These are phyloP conservation scores for Acanthamoeba rhysodes DNA, from an alignment of 208 protist species.

Conservation along the genomic window DNA sequence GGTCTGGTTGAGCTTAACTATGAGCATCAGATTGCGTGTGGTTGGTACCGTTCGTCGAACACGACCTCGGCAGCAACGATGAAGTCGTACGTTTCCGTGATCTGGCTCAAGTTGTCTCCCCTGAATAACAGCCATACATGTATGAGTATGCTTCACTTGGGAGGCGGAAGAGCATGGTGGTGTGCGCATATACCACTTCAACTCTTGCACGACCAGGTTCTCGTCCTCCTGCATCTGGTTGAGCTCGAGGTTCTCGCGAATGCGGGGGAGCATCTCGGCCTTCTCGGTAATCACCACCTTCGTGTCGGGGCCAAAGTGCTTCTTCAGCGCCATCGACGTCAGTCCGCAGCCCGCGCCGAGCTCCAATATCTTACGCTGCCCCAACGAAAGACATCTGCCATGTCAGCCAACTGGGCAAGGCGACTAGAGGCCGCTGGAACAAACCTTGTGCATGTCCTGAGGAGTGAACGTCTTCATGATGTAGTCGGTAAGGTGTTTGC, in stretches of 20 bases:
- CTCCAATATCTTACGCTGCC: conserved; percentile 21
- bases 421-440: not conserved
- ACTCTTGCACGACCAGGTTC: conserved; percentile 35
- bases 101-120: conserved; percentile 20
- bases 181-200: conserved; percentile 17
- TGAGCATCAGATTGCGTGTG: not conserved
- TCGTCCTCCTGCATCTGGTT: conserved; percentile 51
- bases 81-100: conserved; percentile 45
- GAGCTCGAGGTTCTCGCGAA: conserved; percentile 13
- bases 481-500: conserved; percentile 50
- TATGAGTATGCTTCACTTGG: not conserved
- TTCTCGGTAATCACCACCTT: conserved; percentile 49
- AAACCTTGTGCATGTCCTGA: conserved; percentile 15
- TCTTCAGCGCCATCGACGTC: conserved; percentile 20
- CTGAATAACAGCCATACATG: not conserved
- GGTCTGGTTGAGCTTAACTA: not conserved
- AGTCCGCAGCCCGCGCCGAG: conserved; percentile 45
- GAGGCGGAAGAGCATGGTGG: not conserved
- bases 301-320: conserved; percentile 13
- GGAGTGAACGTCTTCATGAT: not conserved
- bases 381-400: not conserved
- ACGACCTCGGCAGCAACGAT: conserved; percentile 46
- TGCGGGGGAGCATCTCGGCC: not conserved
- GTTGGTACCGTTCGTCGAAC: not conserved
- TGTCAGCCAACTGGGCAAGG: not conserved